Conservation (phyloP, 108 stramenopile species). For the Chaetoceros tenuissimus region DNA sequence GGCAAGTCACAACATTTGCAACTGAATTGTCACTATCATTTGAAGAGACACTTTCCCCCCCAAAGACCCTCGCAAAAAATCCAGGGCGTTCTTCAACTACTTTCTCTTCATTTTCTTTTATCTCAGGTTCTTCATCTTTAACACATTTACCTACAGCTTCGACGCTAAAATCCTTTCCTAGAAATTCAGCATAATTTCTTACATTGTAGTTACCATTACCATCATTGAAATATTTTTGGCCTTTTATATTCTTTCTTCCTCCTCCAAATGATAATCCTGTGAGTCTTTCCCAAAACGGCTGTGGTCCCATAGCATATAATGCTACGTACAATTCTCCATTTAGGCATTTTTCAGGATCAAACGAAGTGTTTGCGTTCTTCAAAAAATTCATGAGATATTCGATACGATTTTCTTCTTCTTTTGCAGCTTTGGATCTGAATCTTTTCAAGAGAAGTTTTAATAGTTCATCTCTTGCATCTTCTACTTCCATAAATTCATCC, state of each 20-base stretch:
- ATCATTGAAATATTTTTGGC: background rate
- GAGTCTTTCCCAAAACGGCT: background rate
- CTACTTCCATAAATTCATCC: too few species aligned
- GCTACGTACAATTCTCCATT: background rate
- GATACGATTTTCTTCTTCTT: background rate
- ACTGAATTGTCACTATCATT: background rate
- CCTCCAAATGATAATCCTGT: background rate
- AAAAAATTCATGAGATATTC: background rate
- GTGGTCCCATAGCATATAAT: background rate
- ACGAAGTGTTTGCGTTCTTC: background rate
- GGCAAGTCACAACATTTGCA: background rate
- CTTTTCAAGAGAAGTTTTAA: background rate
- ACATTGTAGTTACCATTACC: background rate
- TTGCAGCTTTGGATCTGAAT: background rate
- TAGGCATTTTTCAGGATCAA: background rate
- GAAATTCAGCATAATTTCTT: background rate
- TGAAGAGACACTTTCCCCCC: too few species aligned
- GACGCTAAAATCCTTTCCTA: background rate
- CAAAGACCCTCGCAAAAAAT: background rate
- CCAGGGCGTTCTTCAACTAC: background rate
- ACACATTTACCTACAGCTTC: background rate
- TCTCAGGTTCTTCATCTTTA: background rate
- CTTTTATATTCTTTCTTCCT: background rate
- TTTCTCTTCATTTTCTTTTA: too few species aligned
- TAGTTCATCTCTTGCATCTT: background rate